phyloP scores from a whole-genome alignment of 2,329 filamentous ascomycete species.

The Diaporthe sp. region DNA sequence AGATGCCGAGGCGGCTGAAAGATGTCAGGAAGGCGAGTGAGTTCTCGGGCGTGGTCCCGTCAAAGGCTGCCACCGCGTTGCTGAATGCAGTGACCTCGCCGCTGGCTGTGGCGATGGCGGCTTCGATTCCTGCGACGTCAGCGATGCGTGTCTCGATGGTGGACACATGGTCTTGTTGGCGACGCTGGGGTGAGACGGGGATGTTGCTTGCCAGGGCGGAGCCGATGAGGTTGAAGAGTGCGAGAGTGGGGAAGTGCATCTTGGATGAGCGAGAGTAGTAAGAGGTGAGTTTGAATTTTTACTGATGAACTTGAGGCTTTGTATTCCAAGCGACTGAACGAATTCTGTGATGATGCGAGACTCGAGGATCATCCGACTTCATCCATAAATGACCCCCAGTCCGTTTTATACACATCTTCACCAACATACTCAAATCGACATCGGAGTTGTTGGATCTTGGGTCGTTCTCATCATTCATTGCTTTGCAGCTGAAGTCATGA shows the following conservation, averaged over 20 bases:
- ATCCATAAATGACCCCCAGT: not conserved
- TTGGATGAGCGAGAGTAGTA: not conserved
- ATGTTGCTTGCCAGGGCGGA: not conserved
- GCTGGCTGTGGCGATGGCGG: not conserved
- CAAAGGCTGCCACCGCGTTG: conserved; percentile 10
- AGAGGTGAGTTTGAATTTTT: not conserved
- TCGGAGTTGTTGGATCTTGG: not conserved
- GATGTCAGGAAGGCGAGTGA: conserved; percentile 8
- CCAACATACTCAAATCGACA: not conserved
- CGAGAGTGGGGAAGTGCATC: not conserved
- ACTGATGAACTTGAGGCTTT: not conserved
- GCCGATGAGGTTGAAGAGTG: conserved; percentile 7
- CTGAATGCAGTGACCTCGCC: conserved; percentile 3
- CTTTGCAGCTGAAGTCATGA: not conserved
- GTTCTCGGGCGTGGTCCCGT: not conserved
- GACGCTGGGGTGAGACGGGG: not conserved
- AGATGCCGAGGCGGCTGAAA: conserved; percentile 4
- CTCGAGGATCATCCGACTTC: not conserved
- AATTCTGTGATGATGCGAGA: not conserved
- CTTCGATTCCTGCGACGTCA: conserved; percentile 2
- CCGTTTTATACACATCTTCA: not conserved
- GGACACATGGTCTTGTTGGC: not conserved
- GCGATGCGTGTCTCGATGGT: not conserved
- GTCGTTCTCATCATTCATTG: too few relatives aligned
- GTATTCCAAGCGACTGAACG: not conserved